Base-by-base conservation (phyloP, 2,329 filamentous ascomycete species). In the Fusarium tjaetaba region DNA sequence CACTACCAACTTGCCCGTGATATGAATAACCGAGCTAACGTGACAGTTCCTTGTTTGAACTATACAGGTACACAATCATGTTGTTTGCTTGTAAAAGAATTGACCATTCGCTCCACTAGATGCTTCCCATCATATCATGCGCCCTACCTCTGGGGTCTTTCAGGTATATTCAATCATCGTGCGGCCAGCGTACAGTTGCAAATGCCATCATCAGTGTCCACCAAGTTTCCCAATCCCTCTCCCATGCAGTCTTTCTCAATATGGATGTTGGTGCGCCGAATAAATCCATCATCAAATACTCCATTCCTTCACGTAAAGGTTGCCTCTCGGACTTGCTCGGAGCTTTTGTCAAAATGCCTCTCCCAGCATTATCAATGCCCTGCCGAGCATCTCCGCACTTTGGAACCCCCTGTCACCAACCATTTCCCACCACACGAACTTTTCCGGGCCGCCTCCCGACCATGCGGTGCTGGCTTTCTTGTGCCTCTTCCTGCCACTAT, bases 141-240 rank as follows among this genome's bases (percentile, higher is more conserved):
- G 41, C 56, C 60, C 61, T 46, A 24, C 34, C 56, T 55, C 42
- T 32, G 51, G 48, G 51, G 46, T 62, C 65, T 67, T 41, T 45
- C 74, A 69, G 74, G 70, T 76, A 74, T 74, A 76, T 72, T 65
- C 68, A 72, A 68, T 65, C 52, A 58, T 49, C 56, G 71, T 71
- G 71, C 67, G 55, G 56, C 62, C 67, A 74, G 71, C 71, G 71
- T 74, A 61, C 71, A 73, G 49, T 71, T 59, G 43, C 58, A 49
- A 48, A 61, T 68, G 53, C 41, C 64, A 56, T 68, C 46, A 15
- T 70, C 49, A 22, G 42, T 58, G 42, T 59, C 49, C 70, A 45
- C 48, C 59, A 39, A 62, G 26, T 58, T 57, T 58, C 32, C 62
- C 32, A 57, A 13, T 30, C 34, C 43, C 18, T 59, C 45, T 68